These are phyloP conservation scores for Lachnellula subtilissima DNA, from an alignment of 2,329 filamentous ascomycete genomes.

Conservation along the genomic window DNA sequence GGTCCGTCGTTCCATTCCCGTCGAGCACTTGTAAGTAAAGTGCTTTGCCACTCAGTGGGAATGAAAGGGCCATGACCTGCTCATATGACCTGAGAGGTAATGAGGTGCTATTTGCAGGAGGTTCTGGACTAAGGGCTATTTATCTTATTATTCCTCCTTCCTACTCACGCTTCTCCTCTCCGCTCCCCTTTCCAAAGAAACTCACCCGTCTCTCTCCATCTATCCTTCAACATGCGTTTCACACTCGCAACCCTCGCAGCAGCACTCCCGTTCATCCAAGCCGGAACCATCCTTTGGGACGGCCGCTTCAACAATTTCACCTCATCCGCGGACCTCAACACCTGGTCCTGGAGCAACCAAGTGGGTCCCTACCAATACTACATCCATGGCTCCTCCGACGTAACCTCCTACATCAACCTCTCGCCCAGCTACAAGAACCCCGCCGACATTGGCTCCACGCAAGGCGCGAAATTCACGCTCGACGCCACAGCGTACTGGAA, in stretches of 20 bases:
- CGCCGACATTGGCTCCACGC: conserved; percentile 52
- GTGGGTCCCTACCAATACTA: conserved; percentile 71
- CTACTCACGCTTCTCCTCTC: neutral
- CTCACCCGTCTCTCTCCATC: neutral
- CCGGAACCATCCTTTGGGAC: conserved; percentile 56
- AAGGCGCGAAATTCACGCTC: conserved; percentile 67
- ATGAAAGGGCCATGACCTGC: neutral
- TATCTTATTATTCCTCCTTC: neutral
- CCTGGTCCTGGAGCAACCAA: conserved; percentile 64
- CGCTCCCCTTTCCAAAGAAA: neutral
- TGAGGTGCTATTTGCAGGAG: neutral
- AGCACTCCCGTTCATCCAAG: conserved; percentile 10
- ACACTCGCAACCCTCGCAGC: conserved; percentile 17
- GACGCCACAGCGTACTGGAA: conserved; percentile 63
- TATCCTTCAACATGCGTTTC: conserved; percentile 20
- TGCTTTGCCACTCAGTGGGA: neutral
- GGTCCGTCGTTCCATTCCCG: conserved; percentile 1
- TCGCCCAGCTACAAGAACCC: conserved; percentile 45
- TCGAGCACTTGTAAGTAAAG: neutral
- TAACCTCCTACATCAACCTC: conserved; percentile 39
- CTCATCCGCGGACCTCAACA: conserved; percentile 49
- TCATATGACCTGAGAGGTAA: neutral
- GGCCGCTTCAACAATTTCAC: conserved; percentile 59
- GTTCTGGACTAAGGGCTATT: neutral
- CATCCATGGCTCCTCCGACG: conserved; percentile 57